phyloP scores from a whole-genome alignment of 1,284 basidiomycete genomes.

The Thecaphora frezii region DNA sequence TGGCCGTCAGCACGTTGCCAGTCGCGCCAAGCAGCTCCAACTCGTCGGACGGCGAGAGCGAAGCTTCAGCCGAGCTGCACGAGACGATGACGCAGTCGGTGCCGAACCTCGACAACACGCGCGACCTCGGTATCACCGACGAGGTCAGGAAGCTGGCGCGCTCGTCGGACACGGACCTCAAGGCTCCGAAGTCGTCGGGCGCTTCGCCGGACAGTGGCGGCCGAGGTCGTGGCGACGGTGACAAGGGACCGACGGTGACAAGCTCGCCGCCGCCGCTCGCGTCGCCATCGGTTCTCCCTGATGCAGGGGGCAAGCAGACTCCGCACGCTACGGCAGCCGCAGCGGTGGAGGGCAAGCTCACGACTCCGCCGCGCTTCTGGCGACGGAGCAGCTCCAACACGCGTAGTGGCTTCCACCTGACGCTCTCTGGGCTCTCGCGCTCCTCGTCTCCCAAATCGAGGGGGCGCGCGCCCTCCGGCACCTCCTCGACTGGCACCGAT shows the following conservation, averaged over 20 bases:
- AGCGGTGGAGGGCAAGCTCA: neutral
- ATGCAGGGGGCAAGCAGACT: too few species aligned
- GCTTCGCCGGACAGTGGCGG: too few species aligned
- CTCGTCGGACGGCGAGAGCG: conserved; percentile 19
- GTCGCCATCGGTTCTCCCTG: too few species aligned
- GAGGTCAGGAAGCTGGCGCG: neutral
- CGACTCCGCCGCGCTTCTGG: conserved; percentile 25
- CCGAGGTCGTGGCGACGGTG: neutral
- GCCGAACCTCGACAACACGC: conserved; percentile 33
- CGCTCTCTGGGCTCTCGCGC: conserved; percentile 22
- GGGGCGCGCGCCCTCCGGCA: neutral
- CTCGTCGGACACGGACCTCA: neutral
- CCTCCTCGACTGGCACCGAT: neutral
- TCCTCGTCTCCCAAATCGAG: conserved; percentile 11
- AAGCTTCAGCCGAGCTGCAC: conserved; percentile 13
- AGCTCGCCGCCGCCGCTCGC: neutral
- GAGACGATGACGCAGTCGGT: conserved; percentile 48
- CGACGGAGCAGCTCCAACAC: conserved; percentile 23
- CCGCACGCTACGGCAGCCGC: neutral
- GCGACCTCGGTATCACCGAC: neutral
- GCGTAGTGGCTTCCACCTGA: conserved; percentile 27
- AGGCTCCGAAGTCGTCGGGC: too few species aligned
- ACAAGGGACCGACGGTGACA: neutral
- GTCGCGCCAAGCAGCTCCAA: neutral
- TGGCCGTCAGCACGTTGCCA: neutral